Conservation (phyloP, 108 stramenopile genomes). For the Nitzschia inconspicua region DNA sequence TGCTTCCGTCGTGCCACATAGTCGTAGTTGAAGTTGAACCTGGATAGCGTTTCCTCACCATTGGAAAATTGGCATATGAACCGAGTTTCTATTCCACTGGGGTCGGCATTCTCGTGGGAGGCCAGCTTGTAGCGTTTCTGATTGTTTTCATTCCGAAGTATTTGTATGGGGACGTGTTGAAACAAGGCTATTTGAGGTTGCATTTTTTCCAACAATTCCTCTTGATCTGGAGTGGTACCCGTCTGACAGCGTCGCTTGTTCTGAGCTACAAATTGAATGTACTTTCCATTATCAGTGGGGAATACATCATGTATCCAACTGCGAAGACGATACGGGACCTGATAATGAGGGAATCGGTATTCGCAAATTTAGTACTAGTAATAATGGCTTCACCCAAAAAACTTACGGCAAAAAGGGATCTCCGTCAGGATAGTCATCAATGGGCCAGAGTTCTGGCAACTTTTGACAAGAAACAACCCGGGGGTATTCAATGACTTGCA, state of each 20-base stretch:
- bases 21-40: slow-evolving; percentile 67
- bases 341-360: no score
- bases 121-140: slow-evolving; percentile 56
- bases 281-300: slow-evolving; percentile 70
- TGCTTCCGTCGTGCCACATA: slow-evolving; percentile 57
- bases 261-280: slow-evolving; percentile 80
- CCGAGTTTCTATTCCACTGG: slow-evolving; percentile 72
- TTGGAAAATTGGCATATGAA: slow-evolving; percentile 87
- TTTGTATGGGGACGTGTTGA: slow-evolving; percentile 82
- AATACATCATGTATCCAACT: slow-evolving; percentile 92
- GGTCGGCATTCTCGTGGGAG: slow-evolving; percentile 75
- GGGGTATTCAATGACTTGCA: slow-evolving; percentile 9
- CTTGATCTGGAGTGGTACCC: slow-evolving; percentile 27
- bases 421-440: slow-evolving; percentile 55
- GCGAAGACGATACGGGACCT: no score
- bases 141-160: slow-evolving; percentile 12
- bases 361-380: no score
- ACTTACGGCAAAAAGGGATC: slow-evolving; percentile 87
- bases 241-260: slow-evolving; percentile 74
- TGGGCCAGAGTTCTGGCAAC: slow-evolving; percentile 62
- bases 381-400: no score
- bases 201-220: slow-evolving; percentile 33
- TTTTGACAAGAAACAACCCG: slow-evolving; percentile 32
- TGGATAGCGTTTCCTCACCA: slow-evolving; percentile 56
- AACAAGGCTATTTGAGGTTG: slow-evolving; percentile 76